phyloP scores from a whole-genome alignment of 2,329 filamentous ascomycete genomes.

The Venturiaceae sp. region DNA sequence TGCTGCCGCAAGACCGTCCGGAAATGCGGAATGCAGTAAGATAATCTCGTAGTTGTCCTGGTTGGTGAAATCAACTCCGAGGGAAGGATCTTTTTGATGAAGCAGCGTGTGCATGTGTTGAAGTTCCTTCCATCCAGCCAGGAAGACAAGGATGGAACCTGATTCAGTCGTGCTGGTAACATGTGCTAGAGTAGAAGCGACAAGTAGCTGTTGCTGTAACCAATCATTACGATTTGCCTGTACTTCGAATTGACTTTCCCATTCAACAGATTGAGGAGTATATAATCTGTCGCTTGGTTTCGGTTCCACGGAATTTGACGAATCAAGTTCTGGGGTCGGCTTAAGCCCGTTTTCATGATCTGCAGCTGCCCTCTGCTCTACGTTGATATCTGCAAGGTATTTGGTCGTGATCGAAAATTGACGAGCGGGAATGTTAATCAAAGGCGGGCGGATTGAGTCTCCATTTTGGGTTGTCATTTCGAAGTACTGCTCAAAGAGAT shows the following conservation, averaged over 20 bases:
- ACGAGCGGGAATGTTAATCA: slow-evolving; percentile 33
- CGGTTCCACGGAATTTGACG: neutral
- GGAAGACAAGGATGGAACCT: slow-evolving; percentile 34
- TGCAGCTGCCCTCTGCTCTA: slow-evolving; percentile 14
- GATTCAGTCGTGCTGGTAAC: slow-evolving; percentile 1
- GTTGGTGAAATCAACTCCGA: slow-evolving; percentile 33
- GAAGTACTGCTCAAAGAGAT: slow-evolving; percentile 37
- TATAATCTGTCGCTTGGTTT: too few relatives aligned
- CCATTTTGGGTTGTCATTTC: slow-evolving; percentile 19
- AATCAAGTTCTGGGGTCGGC: neutral
- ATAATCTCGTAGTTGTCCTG: slow-evolving; percentile 30
- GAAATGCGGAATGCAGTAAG: slow-evolving; percentile 37
- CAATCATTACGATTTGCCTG: neutral
- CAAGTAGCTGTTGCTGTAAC: neutral
- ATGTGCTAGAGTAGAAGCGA: slow-evolving; percentile 8
- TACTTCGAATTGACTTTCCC: slow-evolving; percentile 1
- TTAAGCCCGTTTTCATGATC: neutral
- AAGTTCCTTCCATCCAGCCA: slow-evolving; percentile 35
- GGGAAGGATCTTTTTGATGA: slow-evolving; percentile 9
- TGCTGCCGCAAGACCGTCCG: slow-evolving; percentile 32
- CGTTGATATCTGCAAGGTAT: slow-evolving; percentile 31
- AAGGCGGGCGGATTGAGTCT: slow-evolving; percentile 25
- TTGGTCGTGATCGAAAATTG: slow-evolving; percentile 32
- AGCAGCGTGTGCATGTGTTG: slow-evolving; percentile 13
- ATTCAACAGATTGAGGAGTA: neutral